Conservation (phyloP, 1,284 basidiomycete species). For the Naganishia liquefaciens region DNA sequence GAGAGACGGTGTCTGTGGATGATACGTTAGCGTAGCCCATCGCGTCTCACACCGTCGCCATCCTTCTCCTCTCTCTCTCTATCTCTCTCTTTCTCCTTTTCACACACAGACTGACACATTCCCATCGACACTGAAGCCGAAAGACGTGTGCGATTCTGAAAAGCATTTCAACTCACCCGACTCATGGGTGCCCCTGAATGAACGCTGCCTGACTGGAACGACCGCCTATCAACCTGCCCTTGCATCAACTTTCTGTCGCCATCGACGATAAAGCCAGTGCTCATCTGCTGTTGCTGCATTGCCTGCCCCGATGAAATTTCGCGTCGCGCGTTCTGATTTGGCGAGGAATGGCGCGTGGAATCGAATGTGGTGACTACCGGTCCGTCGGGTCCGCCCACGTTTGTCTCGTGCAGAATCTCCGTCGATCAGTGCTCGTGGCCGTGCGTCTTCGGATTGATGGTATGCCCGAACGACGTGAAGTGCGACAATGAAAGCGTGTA, state of each 20-base stretch:
- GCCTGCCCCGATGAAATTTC: not conserved
- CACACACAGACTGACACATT: not conserved
- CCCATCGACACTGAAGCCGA: not conserved
- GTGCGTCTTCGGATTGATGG: not conserved
- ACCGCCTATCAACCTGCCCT: constrained; percentile 9
- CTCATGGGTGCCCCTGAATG: constrained; percentile 18
- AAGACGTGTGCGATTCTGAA: not conserved
- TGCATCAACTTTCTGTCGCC: constrained; percentile 19
- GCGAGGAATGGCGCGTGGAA: too few relatives aligned
- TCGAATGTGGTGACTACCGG: too few relatives aligned
- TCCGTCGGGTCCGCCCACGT: too few relatives aligned
- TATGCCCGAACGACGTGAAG: not conserved
- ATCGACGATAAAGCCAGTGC: not conserved
- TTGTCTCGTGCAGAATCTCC: not conserved
- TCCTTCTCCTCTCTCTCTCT: not conserved
- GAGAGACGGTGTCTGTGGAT: constrained; percentile 17
- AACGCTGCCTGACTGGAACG: constrained; percentile 2
- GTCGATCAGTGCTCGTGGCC: too few relatives aligned
- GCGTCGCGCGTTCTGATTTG: too few relatives aligned
- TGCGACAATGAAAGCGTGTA: not conserved
- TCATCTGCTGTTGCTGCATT: not conserved
- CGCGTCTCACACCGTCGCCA: not conserved
- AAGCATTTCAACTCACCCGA: constrained; percentile 8
- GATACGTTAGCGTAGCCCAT: not conserved
- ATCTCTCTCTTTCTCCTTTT: not conserved